Conservation (phyloP, 345 rosid species). For the Gossypium arboreum region DNA sequence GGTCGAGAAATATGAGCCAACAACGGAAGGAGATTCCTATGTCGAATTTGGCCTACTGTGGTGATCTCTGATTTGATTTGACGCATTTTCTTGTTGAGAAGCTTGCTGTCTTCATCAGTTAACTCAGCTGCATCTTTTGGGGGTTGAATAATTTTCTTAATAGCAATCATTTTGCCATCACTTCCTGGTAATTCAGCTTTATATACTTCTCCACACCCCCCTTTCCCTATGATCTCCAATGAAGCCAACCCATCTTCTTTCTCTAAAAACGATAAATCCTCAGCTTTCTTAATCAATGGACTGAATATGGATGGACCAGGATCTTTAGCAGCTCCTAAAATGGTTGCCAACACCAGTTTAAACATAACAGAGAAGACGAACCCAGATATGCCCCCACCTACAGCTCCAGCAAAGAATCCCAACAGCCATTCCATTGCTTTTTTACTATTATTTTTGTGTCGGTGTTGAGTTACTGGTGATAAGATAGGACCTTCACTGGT, state of each 20-base stretch:
- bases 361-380: constrained; percentile 59
- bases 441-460: constrained; percentile 27
- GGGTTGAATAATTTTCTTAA: constrained; percentile 76
- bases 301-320: constrained; percentile 67
- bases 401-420: constrained; percentile 61
- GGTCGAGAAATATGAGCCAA: constrained; percentile 73
- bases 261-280: constrained; percentile 75
- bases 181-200: constrained; percentile 71
- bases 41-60: constrained; percentile 82
- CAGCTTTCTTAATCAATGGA: constrained; percentile 72
- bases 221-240: constrained; percentile 59
- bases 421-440: constrained; percentile 54
- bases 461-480: not conserved
- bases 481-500: constrained; percentile 32
- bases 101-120: constrained; percentile 62
- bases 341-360: constrained; percentile 44
- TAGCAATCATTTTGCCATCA: constrained; percentile 64
- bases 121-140: constrained; percentile 63
- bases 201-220: constrained; percentile 91
- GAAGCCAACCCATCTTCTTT: constrained; percentile 63
- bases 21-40: constrained; percentile 73
- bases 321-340: constrained; percentile 45
- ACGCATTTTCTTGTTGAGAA: constrained; percentile 65
- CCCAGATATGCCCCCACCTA: constrained; percentile 64
- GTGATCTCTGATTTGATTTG: constrained; percentile 76